A percentile compares a stretch with the other conserved stretches of the same genome.
These are phyloP conservation scores for Paecilomyces sp. DNA, from an alignment of 2,329 filamentous ascomycete species.

Conservation along the genomic window DNA sequence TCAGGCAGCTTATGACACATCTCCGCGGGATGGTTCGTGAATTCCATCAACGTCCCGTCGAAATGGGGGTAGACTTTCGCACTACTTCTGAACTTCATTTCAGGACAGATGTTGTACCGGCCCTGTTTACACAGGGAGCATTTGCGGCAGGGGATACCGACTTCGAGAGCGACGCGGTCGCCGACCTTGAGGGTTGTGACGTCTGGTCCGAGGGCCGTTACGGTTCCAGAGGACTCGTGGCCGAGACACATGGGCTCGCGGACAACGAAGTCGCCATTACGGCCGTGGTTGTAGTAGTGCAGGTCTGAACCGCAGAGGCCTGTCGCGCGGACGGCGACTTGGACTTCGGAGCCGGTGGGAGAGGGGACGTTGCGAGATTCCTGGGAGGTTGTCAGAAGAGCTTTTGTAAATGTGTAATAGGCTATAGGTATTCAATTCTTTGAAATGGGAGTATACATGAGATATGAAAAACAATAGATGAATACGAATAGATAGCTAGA, in stretches of 20 bases:
- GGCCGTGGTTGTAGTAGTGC: constrained; percentile 82
- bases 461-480: background rate
- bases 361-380: constrained; percentile 44
- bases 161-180: constrained; percentile 87
- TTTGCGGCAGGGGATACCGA: constrained; percentile 72
- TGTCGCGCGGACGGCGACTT: constrained; percentile 58
- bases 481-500: background rate
- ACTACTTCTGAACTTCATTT: constrained; percentile 51
- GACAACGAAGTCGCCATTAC: constrained; percentile 79
- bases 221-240: constrained; percentile 70
- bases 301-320: constrained; percentile 66
- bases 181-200: constrained; percentile 60
- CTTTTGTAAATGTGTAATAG: background rate
- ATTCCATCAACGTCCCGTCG: constrained; percentile 57
- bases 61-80: constrained; percentile 56
- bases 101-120: constrained; percentile 56
- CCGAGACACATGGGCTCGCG: constrained; percentile 74
- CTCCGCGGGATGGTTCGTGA: constrained; percentile 54
- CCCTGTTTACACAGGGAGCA: constrained; percentile 50
- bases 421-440: background rate
- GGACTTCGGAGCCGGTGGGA: constrained; percentile 50
- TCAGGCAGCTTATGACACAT: constrained; percentile 55
- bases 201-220: constrained; percentile 61
- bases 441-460: background rate
- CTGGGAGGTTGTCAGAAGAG: constrained; percentile 29